A percentile compares a stretch with the other conserved stretches of the same genome.
Evolutionary conservation across 2,329 filamentous ascomycete genomes (phyloP).

Genomic region (Hymenoscyphus fraxineus): DNA sequence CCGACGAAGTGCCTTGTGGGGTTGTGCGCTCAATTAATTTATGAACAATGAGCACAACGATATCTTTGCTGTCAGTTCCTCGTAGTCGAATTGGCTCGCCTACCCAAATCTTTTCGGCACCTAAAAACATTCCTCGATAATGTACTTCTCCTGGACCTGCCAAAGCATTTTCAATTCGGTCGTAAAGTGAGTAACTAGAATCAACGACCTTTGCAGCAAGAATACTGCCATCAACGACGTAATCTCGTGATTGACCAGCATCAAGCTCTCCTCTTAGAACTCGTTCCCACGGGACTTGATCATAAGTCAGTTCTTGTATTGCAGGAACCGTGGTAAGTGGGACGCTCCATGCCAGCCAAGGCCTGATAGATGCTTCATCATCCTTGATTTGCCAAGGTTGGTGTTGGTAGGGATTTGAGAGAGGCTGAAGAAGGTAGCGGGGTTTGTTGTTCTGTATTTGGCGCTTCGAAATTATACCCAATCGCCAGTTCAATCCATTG

Average conservation of each 20-base stretch:
- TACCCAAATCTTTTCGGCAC: slow-evolving; percentile 56
- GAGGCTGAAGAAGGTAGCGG: slow-evolving; percentile 46
- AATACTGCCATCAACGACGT: slow-evolving; percentile 54
- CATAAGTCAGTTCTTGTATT: slow-evolving; percentile 43
- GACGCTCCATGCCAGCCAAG: slow-evolving; percentile 56
- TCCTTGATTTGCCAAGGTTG: slow-evolving; percentile 41
- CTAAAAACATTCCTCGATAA: slow-evolving; percentile 53
- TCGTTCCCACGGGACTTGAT: slow-evolving; percentile 48
- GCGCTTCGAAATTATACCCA: slow-evolving; percentile 48
- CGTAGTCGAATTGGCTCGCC: slow-evolving; percentile 54
- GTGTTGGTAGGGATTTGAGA: slow-evolving; percentile 43
- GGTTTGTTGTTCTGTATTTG: slow-evolving; percentile 36
- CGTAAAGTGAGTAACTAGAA: slow-evolving; percentile 50
- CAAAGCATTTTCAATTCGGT: slow-evolving; percentile 40
- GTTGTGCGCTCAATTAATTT: slow-evolving; percentile 34
- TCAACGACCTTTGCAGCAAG: slow-evolving; percentile 54
- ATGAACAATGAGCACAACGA: slow-evolving; percentile 45
- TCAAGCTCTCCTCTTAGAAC: slow-evolving; percentile 39
- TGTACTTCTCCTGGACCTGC: slow-evolving; percentile 39
- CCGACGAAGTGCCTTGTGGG: slow-evolving; percentile 30
- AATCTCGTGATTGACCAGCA: slow-evolving; percentile 42
- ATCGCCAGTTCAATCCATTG: slow-evolving; percentile 48
- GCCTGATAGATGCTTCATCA: slow-evolving; percentile 44
- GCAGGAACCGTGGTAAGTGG: slow-evolving; percentile 45
- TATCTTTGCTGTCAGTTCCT: slow-evolving; percentile 38